Evolutionary conservation across 139 green algal genomes (phyloP), one percentile per base, ranked within the genome.

Genomic region (Haematococcus lacustris): DNA sequence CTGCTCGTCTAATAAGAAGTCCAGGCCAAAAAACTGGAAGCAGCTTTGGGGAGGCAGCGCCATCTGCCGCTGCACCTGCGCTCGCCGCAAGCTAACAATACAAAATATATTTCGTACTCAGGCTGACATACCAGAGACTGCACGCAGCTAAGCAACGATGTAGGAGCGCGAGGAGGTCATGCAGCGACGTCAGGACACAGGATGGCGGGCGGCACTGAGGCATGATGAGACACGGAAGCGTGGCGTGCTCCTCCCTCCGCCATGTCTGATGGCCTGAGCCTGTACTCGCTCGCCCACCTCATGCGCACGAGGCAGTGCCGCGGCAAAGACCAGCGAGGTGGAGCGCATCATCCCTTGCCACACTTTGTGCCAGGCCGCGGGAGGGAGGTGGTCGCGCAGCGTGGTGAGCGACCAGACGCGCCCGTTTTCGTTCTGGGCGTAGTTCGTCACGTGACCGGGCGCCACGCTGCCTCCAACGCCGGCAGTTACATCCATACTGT

Each of bases 371-470:
- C 47, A 70, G 38, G 25, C 4, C 23, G n/a, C 59, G 3, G 21
- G 26, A 0, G 76, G 78, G 51, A 85, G 4, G 73, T 80, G 76
- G 0, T 23, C 38, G 21, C 60, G 67, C 0, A 85, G 64, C 70
- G 68, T 65, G 34, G 2, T 26, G 23, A 86, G 60, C 41, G 30
- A 70, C 80, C 80, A 86, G 26, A 86, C 83, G 1, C 7, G 51
- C 1, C 78, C 83, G 51, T 84, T 80, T 47, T 86, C 83, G 38
- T 88, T 88, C 67, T 86, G 83, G 3, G 83, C 83, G 66, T 83
- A 84, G 75, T 88, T 88, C 51, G 83, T 88, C 39, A 88, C 71
- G 71, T 88, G 83, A 9, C 83, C 80, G 41, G 70, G 66, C 0
- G 78, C 63, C 26, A 78, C 40, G n/a, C 66, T 38, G 1, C 51